Evolutionary conservation across 2,329 filamentous ascomycete genomes (phyloP).

Genomic region (Daldinia sp.): DNA sequence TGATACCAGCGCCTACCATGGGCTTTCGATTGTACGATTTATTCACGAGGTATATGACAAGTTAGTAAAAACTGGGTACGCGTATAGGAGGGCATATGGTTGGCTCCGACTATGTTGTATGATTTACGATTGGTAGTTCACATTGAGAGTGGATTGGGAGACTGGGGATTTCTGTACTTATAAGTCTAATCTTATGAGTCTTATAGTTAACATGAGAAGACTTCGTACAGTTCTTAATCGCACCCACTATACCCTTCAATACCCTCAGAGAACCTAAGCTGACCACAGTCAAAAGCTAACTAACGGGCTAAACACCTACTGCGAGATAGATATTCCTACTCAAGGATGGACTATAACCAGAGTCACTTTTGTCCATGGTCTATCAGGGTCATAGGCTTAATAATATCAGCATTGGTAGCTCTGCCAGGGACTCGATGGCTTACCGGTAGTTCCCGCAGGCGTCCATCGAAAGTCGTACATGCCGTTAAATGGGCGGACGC

Average conservation of each 20-base stretch:
- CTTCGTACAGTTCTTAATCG: too few relatives aligned
- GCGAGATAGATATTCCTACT: too few relatives aligned
- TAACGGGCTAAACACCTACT: too few relatives aligned
- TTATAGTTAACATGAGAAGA: too few relatives aligned
- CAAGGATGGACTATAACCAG: conserved; percentile 20
- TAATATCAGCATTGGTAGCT: not conserved
- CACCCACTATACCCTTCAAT: too few relatives aligned
- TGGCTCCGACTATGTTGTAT: too few relatives aligned
- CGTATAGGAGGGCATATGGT: too few relatives aligned
- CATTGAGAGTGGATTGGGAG: too few relatives aligned
- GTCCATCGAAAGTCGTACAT: conserved; percentile 55
- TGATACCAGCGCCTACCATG: not conserved
- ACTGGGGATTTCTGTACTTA: not conserved
- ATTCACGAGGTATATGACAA: not conserved
- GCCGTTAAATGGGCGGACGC: conserved; percentile 51
- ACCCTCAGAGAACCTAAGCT: too few relatives aligned
- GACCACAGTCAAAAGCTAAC: too few relatives aligned
- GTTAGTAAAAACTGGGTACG: not conserved
- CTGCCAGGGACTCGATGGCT: not conserved
- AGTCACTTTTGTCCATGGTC: conserved; percentile 32
- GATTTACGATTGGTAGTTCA: too few relatives aligned
- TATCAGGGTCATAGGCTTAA: conserved; percentile 26
- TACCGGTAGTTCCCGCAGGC: conserved; percentile 51
- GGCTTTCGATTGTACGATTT: not conserved
- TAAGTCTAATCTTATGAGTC: too few relatives aligned